These are phyloP conservation scores for Tubosaeta brunneosetosa DNA, from an alignment of 768 basidiomycete species.

Conservation along the genomic window DNA sequence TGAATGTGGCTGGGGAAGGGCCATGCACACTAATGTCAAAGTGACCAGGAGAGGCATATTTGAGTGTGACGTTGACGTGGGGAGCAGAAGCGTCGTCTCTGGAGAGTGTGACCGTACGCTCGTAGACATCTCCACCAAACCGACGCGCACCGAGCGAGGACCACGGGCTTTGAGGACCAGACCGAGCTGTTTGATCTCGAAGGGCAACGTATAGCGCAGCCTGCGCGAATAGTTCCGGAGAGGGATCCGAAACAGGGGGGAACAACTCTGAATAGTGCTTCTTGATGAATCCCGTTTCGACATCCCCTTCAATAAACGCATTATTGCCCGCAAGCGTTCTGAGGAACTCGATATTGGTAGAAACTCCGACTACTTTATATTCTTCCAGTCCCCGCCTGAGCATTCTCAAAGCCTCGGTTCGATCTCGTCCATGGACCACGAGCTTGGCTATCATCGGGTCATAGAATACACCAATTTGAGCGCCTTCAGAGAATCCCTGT, in stretches of 20 bases:
- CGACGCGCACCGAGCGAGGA: slow-evolving; percentile 63
- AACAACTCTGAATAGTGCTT: slow-evolving; percentile 84
- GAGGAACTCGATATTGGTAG: slow-evolving; percentile 90
- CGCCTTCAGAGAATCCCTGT: slow-evolving; percentile 78
- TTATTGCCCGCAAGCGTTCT: slow-evolving; percentile 69
- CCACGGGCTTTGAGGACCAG: slow-evolving; percentile 55
- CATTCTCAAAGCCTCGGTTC: slow-evolving; percentile 78
- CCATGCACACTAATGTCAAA: slow-evolving; percentile 51
- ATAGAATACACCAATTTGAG: slow-evolving; percentile 83
- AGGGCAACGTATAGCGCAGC: slow-evolving; percentile 74
- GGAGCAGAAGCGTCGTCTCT: slow-evolving; percentile 44
- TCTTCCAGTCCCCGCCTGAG: slow-evolving; percentile 78
- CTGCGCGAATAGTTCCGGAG: slow-evolving; percentile 64
- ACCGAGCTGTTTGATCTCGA: slow-evolving; percentile 46
- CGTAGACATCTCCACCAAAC: slow-evolving; percentile 70
- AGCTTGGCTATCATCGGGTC: slow-evolving; percentile 93
- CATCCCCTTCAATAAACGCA: slow-evolving; percentile 71
- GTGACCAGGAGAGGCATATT: slow-evolving; percentile 37
- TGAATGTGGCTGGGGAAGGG: slow-evolving; percentile 34
- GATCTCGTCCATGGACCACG: slow-evolving; percentile 80
- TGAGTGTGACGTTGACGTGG: slow-evolving; percentile 37
- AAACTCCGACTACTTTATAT: slow-evolving; percentile 86
- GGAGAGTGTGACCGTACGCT: slow-evolving; percentile 59
- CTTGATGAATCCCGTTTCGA: slow-evolving; percentile 94
- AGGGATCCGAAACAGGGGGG: slow-evolving; percentile 55